phyloP scores from a whole-genome alignment of 139 green algal genomes.

The Yamagishiella unicocca region DNA sequence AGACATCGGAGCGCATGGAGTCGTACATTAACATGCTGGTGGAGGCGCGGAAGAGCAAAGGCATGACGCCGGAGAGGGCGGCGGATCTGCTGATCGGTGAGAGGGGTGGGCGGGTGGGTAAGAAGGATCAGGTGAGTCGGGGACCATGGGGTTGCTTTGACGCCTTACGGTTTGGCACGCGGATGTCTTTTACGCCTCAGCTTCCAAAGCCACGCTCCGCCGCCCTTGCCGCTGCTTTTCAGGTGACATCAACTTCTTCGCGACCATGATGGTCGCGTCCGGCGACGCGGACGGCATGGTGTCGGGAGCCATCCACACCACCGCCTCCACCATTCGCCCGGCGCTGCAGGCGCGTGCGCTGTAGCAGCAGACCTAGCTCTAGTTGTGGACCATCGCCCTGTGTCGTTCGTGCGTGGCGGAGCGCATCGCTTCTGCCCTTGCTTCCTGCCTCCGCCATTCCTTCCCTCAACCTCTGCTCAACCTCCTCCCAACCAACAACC shows the following conservation, averaged over 20 bases:
- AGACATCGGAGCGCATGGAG: conserved; percentile 57
- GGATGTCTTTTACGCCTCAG: too few relatives aligned
- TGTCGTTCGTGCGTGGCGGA: too few relatives aligned
- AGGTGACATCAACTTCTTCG: conserved; percentile 77
- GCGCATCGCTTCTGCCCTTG: too few relatives aligned
- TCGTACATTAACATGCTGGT: conserved; percentile 71
- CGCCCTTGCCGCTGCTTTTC: background rate
- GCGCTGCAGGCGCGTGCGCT: conserved; percentile 67
- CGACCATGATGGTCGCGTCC: conserved; percentile 85
- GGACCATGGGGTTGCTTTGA: too few relatives aligned
- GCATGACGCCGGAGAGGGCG: conserved; percentile 78
- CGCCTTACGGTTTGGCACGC: too few relatives aligned
- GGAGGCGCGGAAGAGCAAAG: conserved; percentile 80
- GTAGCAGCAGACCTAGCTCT: too few relatives aligned
- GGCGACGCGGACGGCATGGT: conserved; percentile 95
- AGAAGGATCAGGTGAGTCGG: too few relatives aligned
- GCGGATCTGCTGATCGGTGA: conserved; percentile 67
- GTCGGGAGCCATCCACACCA: conserved; percentile 87
- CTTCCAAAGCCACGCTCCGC: too few relatives aligned
- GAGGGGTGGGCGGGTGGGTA: background rate
- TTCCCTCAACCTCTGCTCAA: too few relatives aligned
- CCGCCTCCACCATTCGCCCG: conserved; percentile 89
- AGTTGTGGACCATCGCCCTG: too few relatives aligned
- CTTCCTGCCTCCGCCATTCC: too few relatives aligned
- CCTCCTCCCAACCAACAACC: too few relatives aligned